These are phyloP conservation scores for Physcomitrium patens DNA, from an alignment of 225 moss, liverwort and hornwort species.

Conservation along the genomic window DNA sequence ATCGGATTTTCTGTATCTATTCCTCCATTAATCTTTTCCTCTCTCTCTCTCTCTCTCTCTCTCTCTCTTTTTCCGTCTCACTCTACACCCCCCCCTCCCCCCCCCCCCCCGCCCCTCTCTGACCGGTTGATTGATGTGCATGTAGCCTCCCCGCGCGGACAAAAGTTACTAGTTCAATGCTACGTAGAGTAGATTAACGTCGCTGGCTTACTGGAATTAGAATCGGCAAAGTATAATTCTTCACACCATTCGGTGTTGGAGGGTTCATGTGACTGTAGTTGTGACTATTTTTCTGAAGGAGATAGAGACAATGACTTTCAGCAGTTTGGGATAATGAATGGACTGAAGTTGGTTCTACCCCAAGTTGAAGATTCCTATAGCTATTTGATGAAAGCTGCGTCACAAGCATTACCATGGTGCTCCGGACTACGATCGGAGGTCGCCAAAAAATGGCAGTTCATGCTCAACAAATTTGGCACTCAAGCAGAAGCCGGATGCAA, in stretches of 20 bases:
- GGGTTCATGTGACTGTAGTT: not conserved
- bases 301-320: conserved; percentile 36
- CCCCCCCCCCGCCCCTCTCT: too few relatives aligned
- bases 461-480: conserved; percentile 31
- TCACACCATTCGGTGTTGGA: conserved; percentile 22
- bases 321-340: conserved; percentile 28
- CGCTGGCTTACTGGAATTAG: not conserved
- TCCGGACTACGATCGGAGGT: conserved; percentile 34
- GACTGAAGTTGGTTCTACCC: not conserved
- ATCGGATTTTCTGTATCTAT: not conserved
- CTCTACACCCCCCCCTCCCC: too few relatives aligned
- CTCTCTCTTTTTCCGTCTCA: too few relatives aligned
- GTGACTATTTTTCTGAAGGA: conserved; percentile 19
- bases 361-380: conserved; percentile 14
- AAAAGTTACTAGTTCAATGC: too few relatives aligned
- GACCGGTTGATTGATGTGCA: too few relatives aligned
- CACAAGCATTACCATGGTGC: conserved; percentile 34
- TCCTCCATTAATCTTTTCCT: too few relatives aligned
- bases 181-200: not conserved
- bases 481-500: conserved; percentile 16
- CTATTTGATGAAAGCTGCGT: conserved; percentile 10
- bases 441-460: conserved; percentile 30
- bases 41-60: too few relatives aligned
- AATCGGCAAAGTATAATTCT: not conserved
- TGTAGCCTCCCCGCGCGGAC: too few relatives aligned